Evolutionary conservation across 169 alveolate species (phyloP), one percentile per base, ranked within the genome.

Genomic region (Plasmodium gonderi): DNA sequence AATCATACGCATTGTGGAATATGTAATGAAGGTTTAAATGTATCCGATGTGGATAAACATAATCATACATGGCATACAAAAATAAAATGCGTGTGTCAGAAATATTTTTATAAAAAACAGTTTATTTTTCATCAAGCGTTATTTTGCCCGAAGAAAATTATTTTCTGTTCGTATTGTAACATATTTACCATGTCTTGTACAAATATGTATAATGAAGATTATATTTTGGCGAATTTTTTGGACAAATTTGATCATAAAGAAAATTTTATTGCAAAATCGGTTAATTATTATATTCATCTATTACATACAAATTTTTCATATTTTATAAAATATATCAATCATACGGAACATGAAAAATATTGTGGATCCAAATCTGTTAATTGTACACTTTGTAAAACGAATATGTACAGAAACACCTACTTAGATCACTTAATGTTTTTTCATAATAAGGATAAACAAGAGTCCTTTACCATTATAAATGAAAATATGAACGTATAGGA

Each of bases 71-170:
- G 92, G 92, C 92, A 82, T 75, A 72, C 81, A 42, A 68, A 82
- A 82, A 82, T 82, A 68, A 82, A 82, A 82, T 82, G 92, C 26
- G 29, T 60, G 38, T 82, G 92, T 69, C 44, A 82, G 11, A 82
- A 82, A 82, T 33, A 44, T 31, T 82, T 82, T 47, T 82, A 68
- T 82, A 68, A 72, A 33, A 82, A 82, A 82, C 92, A 82, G 42
- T 82, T 45, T n/a, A 82, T 82, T 68, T 82, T 69, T 75, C 92
- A 82, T 72, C 92, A 82, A 47, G 77, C 75, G 1, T 82, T 82
- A 82, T 82, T 82, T 72, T 82, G 92, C 38, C 82, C 92, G 4
- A 82, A 82, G 54, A 82, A 82, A 82, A 69, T 82, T 29, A 82
- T 82, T 14, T 82, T 64, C 42, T 82, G 92, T 33, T 6, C 81